Evolutionary conservation across 2,329 filamentous ascomycete genomes (phyloP), one percentile per base, ranked within the genome.

Genomic region (Aspergillus fructus): DNA sequence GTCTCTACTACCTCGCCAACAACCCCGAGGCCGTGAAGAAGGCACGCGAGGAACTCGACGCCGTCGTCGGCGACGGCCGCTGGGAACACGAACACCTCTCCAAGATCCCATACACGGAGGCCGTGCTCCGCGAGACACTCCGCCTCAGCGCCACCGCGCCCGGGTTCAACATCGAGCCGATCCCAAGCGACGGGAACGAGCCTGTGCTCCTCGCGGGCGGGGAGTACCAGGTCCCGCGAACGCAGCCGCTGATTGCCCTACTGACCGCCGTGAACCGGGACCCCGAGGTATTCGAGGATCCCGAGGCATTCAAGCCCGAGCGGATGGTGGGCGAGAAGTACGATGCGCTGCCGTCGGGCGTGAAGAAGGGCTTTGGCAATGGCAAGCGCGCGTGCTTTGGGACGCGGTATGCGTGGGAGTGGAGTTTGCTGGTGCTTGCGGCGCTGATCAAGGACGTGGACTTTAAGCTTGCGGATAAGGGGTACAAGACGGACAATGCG

Each of bases 301-400:
- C 87, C 0, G 70, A 83, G 1, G 80, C 83, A 8, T 93, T 90
- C 75, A 80, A 78, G 54, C 89, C 89, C 0, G 89, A 91, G 68
- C 81, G 89, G 11, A 90, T 91, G 86, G 72, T 88, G 0, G 86
- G 89, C 21, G 88, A 88, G 17, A 81, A 82, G 24, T 91, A 90
- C 67, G 83, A 85, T 57, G 81, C 81, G 24, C 78, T 89, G 5
- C 87, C 85, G 5, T 80, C 80, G 13, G 84, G 84, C 53, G 80
- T 81, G 24, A 89, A 85, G 84, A 89, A 89, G 59, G 68, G 89
- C 4, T 93, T 92, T 64, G 90, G 90, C 0, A 89, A 89, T 57
- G 89, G 89, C 3, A 80, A 83, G 59, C 78, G 90, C 48, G 84
- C 78, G 1, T 93, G 89, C 62, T 91, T 91, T 56, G 89, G 90